Evolutionary conservation across 139 green algal genomes (phyloP), one percentile per base, ranked within the genome.

Genomic region (Haematococcus sp.): DNA sequence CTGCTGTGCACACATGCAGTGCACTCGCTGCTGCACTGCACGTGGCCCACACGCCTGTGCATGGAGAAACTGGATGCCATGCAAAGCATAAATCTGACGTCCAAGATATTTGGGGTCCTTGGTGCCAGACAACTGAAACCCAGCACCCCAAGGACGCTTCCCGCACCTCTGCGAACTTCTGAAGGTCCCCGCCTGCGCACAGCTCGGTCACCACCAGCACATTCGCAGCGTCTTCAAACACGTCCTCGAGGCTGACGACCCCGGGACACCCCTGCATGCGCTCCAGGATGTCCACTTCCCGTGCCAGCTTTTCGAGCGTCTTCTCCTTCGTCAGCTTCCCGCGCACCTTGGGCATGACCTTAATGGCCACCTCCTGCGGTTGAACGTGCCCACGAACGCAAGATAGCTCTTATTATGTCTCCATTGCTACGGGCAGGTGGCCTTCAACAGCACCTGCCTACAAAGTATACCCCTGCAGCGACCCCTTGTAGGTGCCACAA

Each of bases 111-210:
- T n/a, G n/a, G n/a, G n/a, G n/a, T n/a, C n/a, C n/a, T n/a, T n/a
- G n/a, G n/a, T n/a, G n/a, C n/a, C n/a, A n/a, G n/a, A n/a, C 23
- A 34, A 65, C 58, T 35, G 52, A 16, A 60, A 55, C 40, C 40
- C 40, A 11, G 40, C 7, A 49, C 40, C 40, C 7, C 40, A 49
- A 49, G 7, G 40, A 49, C 9, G 32, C 23, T 0, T 11, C 43
- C 56, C 76, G 35, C 58, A 85, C 79, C 17, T 86, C 79, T 1
- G 51, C 68, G n/a, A 85, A 84, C 27, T 85, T 68, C 76, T 90
- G 81, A 13, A 90, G 68, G 79, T 90, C 84, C 0, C 84, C 84
- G 15, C 84, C 84, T 1, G 33, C 20, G 60, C 84, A 90, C 2
- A 82, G 70, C 61, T 86, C 81, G 1, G 81, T 90, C 9, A 90